phyloP scores from a whole-genome alignment of 257 asterid genomes.

The Eustoma russellianum region DNA sequence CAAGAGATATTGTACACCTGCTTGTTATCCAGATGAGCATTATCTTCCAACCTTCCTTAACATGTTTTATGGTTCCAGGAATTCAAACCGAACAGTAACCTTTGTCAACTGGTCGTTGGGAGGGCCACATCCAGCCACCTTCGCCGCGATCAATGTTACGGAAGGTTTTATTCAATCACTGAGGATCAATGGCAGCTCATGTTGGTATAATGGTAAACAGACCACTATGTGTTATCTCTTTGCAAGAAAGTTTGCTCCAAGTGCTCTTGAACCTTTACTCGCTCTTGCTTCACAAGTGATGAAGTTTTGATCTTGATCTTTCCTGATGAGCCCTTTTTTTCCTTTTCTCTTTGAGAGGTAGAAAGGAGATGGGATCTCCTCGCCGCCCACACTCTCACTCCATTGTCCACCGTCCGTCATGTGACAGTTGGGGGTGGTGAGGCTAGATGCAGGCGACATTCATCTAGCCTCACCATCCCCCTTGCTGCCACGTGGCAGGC shows the following conservation, averaged over 20 bases:
- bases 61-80: constrained; percentile 52
- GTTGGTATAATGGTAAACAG: constrained; percentile 43
- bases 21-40: constrained; percentile 96
- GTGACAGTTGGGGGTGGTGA: too few species aligned
- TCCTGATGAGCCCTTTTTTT: constrained; percentile 8
- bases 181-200: constrained; percentile 46
- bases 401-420: too few species aligned
- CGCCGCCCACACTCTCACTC: too few species aligned
- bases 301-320: constrained; percentile 54
- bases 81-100: constrained; percentile 68
- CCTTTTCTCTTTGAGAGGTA: background rate
- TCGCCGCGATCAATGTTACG: constrained; percentile 44
- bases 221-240: constrained; percentile 58
- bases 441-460: too few species aligned
- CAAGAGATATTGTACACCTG: constrained; percentile 60
- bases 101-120: constrained; percentile 78
- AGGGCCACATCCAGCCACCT: constrained; percentile 77
- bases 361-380: too few species aligned
- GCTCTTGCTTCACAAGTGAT: constrained; percentile 43
- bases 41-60: constrained; percentile 65
- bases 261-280: constrained; percentile 60
- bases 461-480: too few species aligned
- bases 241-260: constrained; percentile 82
- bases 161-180: constrained; percentile 38
- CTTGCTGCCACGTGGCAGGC: too few species aligned